Conservation (phyloP, 305 asterid genomes). For the Plantago coronopus region DNA sequence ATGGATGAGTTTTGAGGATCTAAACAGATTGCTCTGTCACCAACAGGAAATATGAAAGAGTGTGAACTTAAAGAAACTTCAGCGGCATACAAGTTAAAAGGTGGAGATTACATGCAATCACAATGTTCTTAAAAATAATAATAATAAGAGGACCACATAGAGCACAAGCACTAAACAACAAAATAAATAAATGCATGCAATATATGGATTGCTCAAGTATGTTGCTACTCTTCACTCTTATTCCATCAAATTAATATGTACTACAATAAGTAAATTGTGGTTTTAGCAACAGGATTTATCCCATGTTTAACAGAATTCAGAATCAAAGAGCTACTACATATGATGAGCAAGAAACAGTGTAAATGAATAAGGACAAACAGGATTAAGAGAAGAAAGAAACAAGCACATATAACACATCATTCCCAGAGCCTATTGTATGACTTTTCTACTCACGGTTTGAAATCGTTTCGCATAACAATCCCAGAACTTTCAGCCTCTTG, state of each 20-base stretch:
- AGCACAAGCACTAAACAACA: not conserved
- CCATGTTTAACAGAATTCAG: slow-evolving; percentile 15
- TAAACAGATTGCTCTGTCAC: slow-evolving; percentile 81
- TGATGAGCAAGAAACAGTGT: not conserved
- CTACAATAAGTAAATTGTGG: not conserved
- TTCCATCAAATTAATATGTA: slow-evolving; percentile 15
- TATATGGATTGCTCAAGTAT: slow-evolving; percentile 4
- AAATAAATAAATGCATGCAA: slow-evolving; percentile 11
- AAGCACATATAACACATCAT: slow-evolving; percentile 3
- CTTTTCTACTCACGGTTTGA: slow-evolving; percentile 1
- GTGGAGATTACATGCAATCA: slow-evolving; percentile 19
- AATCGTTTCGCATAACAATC: slow-evolving; percentile 10
- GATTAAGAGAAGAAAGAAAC: slow-evolving; percentile 1
- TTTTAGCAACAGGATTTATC: slow-evolving; percentile 12
- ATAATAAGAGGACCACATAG: slow-evolving; percentile 11
- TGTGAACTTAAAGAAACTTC: slow-evolving; percentile 18
- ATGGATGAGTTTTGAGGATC: slow-evolving; percentile 72
- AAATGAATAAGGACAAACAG: not conserved
- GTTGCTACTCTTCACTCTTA: slow-evolving; percentile 12
- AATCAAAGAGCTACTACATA: slow-evolving; percentile 4
- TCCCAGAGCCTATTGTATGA: slow-evolving; percentile 1
- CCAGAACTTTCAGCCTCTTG: slow-evolving; percentile 10
- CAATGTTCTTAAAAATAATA: not conserved
- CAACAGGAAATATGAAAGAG: slow-evolving; percentile 30
- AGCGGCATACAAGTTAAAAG: not conserved